These are phyloP conservation scores for Ustilago bromivora DNA, from an alignment of 1,284 basidiomycete species.

Conservation along the genomic window DNA sequence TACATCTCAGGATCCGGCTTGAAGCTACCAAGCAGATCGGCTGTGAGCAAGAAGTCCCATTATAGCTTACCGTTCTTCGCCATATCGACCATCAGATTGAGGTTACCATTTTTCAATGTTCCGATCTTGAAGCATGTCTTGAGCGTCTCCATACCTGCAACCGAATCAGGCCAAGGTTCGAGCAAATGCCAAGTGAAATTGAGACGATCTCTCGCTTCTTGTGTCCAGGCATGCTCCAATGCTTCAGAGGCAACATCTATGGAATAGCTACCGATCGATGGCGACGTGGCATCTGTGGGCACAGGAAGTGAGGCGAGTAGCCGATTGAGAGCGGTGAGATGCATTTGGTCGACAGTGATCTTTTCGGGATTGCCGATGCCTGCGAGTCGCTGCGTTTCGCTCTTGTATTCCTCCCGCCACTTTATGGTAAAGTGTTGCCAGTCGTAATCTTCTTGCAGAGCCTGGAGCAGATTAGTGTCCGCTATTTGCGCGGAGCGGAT, in stretches of 20 bases:
- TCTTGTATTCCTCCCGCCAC: slow-evolving; percentile 35
- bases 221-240: slow-evolving; percentile 24
- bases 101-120: slow-evolving; percentile 39
- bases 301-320: slow-evolving; percentile 26
- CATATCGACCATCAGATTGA: slow-evolving; percentile 43
- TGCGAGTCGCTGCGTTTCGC: slow-evolving; percentile 27
- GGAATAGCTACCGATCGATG: background rate
- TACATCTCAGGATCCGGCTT: slow-evolving; percentile 39
- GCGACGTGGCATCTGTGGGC: background rate
- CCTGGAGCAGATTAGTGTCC: background rate
- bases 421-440: slow-evolving; percentile 35
- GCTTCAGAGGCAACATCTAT: slow-evolving; percentile 15
- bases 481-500: slow-evolving; percentile 10
- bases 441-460: slow-evolving; percentile 28
- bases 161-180: slow-evolving; percentile 38
- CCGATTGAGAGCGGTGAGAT: slow-evolving; percentile 24
- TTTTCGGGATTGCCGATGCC: slow-evolving; percentile 30
- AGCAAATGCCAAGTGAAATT: slow-evolving; percentile 38
- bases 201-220: slow-evolving; percentile 19
- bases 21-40: slow-evolving; percentile 35
- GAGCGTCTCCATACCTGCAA: slow-evolving; percentile 12
- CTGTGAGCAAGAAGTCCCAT: slow-evolving; percentile 41
- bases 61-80: slow-evolving; percentile 26
- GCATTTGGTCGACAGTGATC: slow-evolving; percentile 46
- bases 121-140: slow-evolving; percentile 20